These are phyloP conservation scores for Wallacemonas sp. DNA, from an alignment of 208 protist genomes.

Conservation along the genomic window DNA sequence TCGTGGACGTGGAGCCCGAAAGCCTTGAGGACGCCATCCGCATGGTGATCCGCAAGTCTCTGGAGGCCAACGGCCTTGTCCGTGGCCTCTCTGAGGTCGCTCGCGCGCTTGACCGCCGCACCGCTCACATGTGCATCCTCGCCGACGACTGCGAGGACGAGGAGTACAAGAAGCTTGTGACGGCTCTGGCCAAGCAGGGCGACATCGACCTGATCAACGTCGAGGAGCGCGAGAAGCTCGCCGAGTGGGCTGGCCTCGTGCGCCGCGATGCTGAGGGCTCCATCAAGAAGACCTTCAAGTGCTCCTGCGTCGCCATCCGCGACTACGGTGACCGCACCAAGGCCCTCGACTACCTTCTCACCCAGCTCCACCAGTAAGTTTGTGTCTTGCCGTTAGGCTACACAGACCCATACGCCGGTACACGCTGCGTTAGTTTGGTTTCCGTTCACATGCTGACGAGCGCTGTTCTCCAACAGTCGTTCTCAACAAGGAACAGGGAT, in stretches of 20 bases:
- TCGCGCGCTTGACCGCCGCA: slow-evolving; percentile 84
- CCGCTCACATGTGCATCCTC: slow-evolving; percentile 87
- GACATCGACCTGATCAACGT: slow-evolving; percentile 90
- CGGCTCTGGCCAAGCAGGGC: slow-evolving; percentile 77
- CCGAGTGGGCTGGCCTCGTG: slow-evolving; percentile 78
- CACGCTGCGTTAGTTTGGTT: not conserved
- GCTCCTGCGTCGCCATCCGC: slow-evolving; percentile 86
- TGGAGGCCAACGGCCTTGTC: slow-evolving; percentile 88
- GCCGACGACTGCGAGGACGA: slow-evolving; percentile 92
- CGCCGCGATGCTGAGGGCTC: slow-evolving; percentile 52
- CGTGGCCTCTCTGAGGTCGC: slow-evolving; percentile 88
- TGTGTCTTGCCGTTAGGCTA: not conserved
- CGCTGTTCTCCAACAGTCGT: not conserved
- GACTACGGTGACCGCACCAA: slow-evolving; percentile 89
- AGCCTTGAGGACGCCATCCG: slow-evolving; percentile 83
- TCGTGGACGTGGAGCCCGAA: slow-evolving; percentile 72
- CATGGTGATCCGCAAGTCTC: slow-evolving; percentile 87
- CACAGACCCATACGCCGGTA: not conserved
- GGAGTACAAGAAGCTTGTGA: slow-evolving; percentile 93
- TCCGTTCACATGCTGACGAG: not conserved
- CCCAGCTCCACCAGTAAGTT: slow-evolving; percentile 55
- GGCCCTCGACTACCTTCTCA: slow-evolving; percentile 84
- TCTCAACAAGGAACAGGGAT: slow-evolving; percentile 7
- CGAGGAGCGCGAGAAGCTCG: slow-evolving; percentile 83
- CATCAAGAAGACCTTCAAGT: slow-evolving; percentile 87